These are phyloP conservation scores for Tolypocladium sp. DNA, from an alignment of 2,329 filamentous ascomycete genomes.

Conservation along the genomic window DNA sequence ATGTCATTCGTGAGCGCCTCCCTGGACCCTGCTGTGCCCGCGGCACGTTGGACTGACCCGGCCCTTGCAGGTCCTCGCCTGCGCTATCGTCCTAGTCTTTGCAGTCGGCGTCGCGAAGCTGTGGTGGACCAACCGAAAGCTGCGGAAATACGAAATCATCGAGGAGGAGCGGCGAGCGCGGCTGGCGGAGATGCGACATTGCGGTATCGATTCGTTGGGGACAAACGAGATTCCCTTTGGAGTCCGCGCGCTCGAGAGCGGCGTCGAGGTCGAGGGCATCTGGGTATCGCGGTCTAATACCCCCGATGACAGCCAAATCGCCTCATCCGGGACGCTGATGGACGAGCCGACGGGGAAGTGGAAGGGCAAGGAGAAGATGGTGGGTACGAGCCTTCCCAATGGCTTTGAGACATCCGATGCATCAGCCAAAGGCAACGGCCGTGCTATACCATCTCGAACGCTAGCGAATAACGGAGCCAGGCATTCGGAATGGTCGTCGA, in stretches of 20 bases:
- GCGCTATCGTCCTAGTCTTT: constrained; percentile 63
- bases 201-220: constrained; percentile 31
- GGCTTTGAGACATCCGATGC: background rate
- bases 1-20: constrained; percentile 67
- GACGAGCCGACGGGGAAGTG: constrained; percentile 5
- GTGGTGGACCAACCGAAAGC: constrained; percentile 46
- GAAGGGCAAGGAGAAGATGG: constrained; percentile 12
- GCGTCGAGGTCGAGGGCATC: constrained; percentile 77
- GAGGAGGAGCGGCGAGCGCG: constrained; percentile 56
- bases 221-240: constrained; percentile 70
- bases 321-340: constrained; percentile 15
- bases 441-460: background rate
- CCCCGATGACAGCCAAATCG: constrained; percentile 16
- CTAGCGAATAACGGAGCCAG: background rate
- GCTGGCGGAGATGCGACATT: constrained; percentile 43
- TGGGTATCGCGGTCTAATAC: constrained; percentile 54
- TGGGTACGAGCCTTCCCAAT: background rate
- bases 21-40: background rate
- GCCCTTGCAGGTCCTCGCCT: constrained; percentile 54
- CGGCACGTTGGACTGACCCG: background rate
- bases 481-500: background rate
- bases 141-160: constrained; percentile 50
- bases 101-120: constrained; percentile 59
- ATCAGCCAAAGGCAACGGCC: background rate
- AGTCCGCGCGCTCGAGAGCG: constrained; percentile 73